A percentile compares a stretch with the other conserved stretches of the same genome.
Evolutionary conservation across 2,329 filamentous ascomycete species (phyloP).

Genomic region (Decorospora gaudefroyi): DNA sequence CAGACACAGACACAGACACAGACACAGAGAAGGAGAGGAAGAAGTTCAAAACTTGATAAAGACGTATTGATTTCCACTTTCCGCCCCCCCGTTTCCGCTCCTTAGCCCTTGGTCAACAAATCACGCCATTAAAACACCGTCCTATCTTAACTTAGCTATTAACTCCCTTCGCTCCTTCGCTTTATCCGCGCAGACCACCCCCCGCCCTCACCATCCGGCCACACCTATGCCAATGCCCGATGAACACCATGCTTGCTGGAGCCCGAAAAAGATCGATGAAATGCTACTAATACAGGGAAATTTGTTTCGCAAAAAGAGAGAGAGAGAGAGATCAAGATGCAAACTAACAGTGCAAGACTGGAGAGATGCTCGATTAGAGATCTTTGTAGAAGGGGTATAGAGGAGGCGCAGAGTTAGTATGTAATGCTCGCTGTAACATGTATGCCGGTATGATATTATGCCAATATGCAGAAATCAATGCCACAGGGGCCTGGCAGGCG

Average conservation of each 20-base stretch:
- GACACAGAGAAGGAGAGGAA: no score
- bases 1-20: no score
- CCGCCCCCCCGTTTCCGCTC: no score
- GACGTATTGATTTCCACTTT: no score
- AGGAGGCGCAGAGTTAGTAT: background rate
- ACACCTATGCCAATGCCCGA: slow-evolving; percentile 7
- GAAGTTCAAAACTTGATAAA: no score
- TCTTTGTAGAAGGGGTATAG: slow-evolving; percentile 17
- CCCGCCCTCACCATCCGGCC: slow-evolving; percentile 1
- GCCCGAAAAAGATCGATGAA: slow-evolving; percentile 1
- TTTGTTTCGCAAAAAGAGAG: slow-evolving; percentile 5
- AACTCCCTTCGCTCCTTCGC: no score
- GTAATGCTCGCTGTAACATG: slow-evolving; percentile 17
- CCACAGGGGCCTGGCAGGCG: background rate
- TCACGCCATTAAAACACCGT: no score
- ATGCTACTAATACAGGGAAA: slow-evolving; percentile 19
- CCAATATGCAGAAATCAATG: slow-evolving; percentile 5
- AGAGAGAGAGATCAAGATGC: background rate
- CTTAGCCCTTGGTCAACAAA: no score
- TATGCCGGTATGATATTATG: slow-evolving; percentile 11
- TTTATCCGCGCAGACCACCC: slow-evolving; percentile 2
- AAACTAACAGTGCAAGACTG: background rate
- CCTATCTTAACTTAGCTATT: background rate
- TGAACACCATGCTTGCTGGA: slow-evolving; percentile 20
- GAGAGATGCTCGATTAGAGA: slow-evolving; percentile 7